phyloP scores from a whole-genome alignment of 2,329 filamentous ascomycete species.

The Neocucurbitaria cava region DNA sequence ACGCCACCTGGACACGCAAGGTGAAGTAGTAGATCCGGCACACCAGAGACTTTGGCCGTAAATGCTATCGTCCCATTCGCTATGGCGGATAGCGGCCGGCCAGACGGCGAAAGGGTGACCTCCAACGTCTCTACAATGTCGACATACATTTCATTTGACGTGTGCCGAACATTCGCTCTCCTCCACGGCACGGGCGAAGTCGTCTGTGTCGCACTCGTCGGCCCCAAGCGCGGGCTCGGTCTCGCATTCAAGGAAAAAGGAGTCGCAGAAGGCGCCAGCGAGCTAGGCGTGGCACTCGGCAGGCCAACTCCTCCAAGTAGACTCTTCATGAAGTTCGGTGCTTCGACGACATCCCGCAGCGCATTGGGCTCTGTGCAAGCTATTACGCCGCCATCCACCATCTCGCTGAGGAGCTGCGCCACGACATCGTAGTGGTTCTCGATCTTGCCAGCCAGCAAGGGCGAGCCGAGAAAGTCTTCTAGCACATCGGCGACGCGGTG shows the following conservation, averaged over 20 bases:
- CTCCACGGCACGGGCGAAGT: constrained; percentile 79
- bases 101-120: constrained; percentile 89
- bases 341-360: constrained; percentile 87
- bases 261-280: constrained; percentile 32
- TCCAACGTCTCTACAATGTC: constrained; percentile 90
- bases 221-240: constrained; percentile 30
- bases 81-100: constrained; percentile 83
- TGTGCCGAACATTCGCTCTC: constrained; percentile 89
- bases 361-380: constrained; percentile 93
- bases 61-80: constrained; percentile 94
- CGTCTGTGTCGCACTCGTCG: constrained; percentile 38
- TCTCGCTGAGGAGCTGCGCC: constrained; percentile 89
- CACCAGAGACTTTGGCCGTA: constrained; percentile 91
- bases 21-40: constrained; percentile 86
- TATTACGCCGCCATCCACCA: constrained; percentile 93
- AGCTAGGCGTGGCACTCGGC: constrained; percentile 59
- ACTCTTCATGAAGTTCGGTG: constrained; percentile 88
- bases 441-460: constrained; percentile 83
- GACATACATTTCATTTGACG: constrained; percentile 95
- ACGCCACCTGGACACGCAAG: constrained; percentile 78
- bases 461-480: constrained; percentile 91
- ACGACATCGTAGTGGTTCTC: constrained; percentile 92
- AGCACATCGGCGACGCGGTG: constrained; percentile 91
- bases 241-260: constrained; percentile 40
- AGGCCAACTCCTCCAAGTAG: constrained; percentile 86